Evolutionary conservation across 441 rosid species (phyloP).

Genomic region (Gossypium schwendimanii): DNA sequence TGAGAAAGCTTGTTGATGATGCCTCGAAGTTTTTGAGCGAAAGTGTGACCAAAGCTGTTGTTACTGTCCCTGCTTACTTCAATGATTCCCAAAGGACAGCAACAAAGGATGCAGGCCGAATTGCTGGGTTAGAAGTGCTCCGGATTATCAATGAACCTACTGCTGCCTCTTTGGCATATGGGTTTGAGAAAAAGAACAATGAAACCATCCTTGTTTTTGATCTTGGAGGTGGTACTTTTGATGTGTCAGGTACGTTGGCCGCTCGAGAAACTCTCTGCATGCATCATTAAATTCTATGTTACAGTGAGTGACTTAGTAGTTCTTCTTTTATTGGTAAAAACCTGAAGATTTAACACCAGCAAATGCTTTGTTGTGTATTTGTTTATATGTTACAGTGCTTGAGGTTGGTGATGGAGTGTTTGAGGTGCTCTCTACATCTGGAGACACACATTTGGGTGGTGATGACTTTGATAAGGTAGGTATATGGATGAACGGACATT

Average conservation of each 20-base stretch:
- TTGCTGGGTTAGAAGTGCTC: conserved; percentile 91
- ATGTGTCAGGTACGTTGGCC: conserved; percentile 55
- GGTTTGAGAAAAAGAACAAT: conserved; percentile 82
- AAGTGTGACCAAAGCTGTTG: conserved; percentile 83
- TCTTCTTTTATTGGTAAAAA: not conserved
- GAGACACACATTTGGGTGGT: conserved; percentile 97
- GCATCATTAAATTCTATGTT: not conserved
- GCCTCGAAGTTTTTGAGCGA: conserved; percentile 93
- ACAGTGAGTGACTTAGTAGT: not conserved
- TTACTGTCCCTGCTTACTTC: conserved; percentile 94
- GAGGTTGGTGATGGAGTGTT: conserved; percentile 97
- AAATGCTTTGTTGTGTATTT: not conserved
- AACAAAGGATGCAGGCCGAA: conserved; percentile 94
- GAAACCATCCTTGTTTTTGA: conserved; percentile 91
- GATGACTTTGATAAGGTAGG: conserved; percentile 87
- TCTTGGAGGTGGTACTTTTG: conserved; percentile 78
- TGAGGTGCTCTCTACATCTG: conserved; percentile 87
- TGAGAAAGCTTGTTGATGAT: conserved; percentile 96
- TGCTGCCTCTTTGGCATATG: conserved; percentile 94
- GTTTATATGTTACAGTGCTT: conserved; percentile 42
- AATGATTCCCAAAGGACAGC: conserved; percentile 97
- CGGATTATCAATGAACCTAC: conserved; percentile 94
- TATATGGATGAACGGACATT: not conserved
- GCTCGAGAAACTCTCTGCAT: not conserved
- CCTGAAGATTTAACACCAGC: not conserved